phyloP scores from a whole-genome alignment of 345 rosid species.

The Cardamine occulta region DNA sequence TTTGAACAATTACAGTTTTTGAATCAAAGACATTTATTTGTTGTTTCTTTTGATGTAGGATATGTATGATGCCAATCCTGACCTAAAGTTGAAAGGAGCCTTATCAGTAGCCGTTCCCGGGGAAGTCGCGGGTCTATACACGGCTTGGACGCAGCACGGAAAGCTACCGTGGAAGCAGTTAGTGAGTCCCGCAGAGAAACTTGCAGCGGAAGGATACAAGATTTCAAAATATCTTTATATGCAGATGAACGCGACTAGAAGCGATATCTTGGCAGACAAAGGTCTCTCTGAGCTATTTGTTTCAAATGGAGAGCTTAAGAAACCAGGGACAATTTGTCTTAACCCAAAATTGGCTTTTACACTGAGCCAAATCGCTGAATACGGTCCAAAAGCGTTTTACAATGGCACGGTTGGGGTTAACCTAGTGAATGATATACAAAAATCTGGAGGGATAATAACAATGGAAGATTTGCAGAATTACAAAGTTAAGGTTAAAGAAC shows the following conservation, averaged over 20 bases:
- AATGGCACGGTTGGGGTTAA: conserved; percentile 56
- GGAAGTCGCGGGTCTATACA: conserved; percentile 58
- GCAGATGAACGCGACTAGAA: conserved; percentile 49
- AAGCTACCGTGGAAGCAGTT: conserved; percentile 60
- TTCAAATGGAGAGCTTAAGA: conserved; percentile 51
- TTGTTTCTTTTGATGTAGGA: conserved; percentile 44
- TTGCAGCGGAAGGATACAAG: conserved; percentile 55
- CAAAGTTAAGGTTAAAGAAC: conserved; percentile 48
- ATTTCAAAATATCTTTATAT: conserved; percentile 57
- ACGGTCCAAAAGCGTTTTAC: conserved; percentile 54
- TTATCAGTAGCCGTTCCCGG: conserved; percentile 71
- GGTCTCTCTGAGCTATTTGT: conserved; percentile 54
- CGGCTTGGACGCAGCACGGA: conserved; percentile 61
- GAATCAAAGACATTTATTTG: background rate
- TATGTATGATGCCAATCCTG: conserved; percentile 55
- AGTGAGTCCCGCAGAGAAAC: conserved; percentile 53
- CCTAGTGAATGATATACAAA: conserved; percentile 50
- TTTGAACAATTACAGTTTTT: background rate
- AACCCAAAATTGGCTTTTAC: conserved; percentile 55
- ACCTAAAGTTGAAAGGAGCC: conserved; percentile 48
- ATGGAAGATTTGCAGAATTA: conserved; percentile 55
- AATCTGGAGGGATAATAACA: conserved; percentile 62
- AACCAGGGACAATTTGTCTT: conserved; percentile 46
- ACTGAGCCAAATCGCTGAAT: conserved; percentile 39
- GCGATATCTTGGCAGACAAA: conserved; percentile 50